phyloP scores from a whole-genome alignment of 306 rosid species.

The Glycine soja region DNA sequence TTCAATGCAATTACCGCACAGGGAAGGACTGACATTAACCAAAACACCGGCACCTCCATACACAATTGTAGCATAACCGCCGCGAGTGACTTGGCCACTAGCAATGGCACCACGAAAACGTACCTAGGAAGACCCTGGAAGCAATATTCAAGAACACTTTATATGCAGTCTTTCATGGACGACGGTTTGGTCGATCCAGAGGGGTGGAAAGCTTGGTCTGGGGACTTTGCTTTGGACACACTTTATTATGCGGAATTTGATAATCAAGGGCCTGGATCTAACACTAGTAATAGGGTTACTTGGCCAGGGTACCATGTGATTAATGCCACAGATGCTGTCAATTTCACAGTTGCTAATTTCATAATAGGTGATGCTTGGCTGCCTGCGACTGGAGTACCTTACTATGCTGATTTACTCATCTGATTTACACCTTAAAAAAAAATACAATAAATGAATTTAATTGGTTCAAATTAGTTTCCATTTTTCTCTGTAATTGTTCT shows the following conservation, averaged over 20 bases:
- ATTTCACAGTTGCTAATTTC: conserved; percentile 53
- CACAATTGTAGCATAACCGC: conserved; percentile 55
- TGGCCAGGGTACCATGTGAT: conserved; percentile 56
- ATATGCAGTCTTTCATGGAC: conserved; percentile 59
- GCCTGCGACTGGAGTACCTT: conserved; percentile 53
- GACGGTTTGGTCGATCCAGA: conserved; percentile 48
- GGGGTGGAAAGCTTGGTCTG: conserved; percentile 61
- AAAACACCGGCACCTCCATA: conserved; percentile 56
- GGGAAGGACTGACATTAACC: conserved; percentile 55
- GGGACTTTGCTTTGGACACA: conserved; percentile 54
- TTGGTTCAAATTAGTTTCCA: background rate
- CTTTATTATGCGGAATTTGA: conserved; percentile 57
- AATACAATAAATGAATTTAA: background rate
- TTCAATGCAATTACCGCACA: conserved; percentile 60
- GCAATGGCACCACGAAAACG: conserved; percentile 42
- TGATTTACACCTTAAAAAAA: conserved; percentile 21
- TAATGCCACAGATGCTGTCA: conserved; percentile 23
- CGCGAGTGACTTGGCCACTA: conserved; percentile 41
- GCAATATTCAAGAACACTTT: conserved; percentile 51
- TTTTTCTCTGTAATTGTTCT: background rate
- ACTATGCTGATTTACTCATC: conserved; percentile 34
- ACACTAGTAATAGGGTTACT: conserved; percentile 46
- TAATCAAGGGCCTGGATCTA: conserved; percentile 54
- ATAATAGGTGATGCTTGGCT: conserved; percentile 55
- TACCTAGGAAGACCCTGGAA: conserved; percentile 67